These are phyloP conservation scores for Heterobasidion irregulare DNA, from an alignment of 1,284 basidiomycete genomes.

Conservation along the genomic window DNA sequence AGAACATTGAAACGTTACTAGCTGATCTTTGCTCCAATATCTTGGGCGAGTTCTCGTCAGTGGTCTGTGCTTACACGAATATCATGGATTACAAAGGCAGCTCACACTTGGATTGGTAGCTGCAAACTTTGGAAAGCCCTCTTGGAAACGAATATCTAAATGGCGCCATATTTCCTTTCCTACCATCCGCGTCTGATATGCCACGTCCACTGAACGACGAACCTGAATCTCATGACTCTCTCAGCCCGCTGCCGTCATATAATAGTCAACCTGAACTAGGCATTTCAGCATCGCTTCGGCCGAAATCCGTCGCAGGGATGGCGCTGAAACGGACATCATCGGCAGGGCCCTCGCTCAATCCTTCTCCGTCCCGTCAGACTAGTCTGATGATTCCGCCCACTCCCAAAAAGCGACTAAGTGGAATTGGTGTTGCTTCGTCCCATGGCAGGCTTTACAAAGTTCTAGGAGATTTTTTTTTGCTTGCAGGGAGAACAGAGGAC, in stretches of 20 bases:
- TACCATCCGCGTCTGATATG: conserved; percentile 52
- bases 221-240: conserved; percentile 29
- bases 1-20: conserved; percentile 79
- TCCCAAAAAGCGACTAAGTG: conserved; percentile 51
- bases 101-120: conserved; percentile 26
- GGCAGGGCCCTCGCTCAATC: conserved; percentile 24
- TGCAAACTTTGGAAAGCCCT: conserved; percentile 59
- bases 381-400: conserved; percentile 33
- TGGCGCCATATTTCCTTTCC: conserved; percentile 46
- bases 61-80: conserved; percentile 40
- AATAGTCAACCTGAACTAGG: conserved; percentile 53
- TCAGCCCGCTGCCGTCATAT: conserved; percentile 36
- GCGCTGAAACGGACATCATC: conserved; percentile 46
- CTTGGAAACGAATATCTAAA: conserved; percentile 73
- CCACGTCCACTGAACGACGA: conserved; percentile 43
- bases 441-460: conserved; percentile 80
- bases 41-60: conserved; percentile 70
- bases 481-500: conserved; percentile 77
- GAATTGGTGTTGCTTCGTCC: conserved; percentile 60
- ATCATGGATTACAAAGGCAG: conserved; percentile 11
- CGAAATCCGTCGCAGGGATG: conserved; percentile 28
- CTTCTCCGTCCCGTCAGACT: conserved; percentile 33
- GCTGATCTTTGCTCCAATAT: conserved; percentile 83
- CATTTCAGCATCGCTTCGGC: conserved; percentile 24
- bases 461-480: conserved; percentile 80